phyloP scores from a whole-genome alignment of 768 basidiomycete genomes.

The Suillus placidus region DNA sequence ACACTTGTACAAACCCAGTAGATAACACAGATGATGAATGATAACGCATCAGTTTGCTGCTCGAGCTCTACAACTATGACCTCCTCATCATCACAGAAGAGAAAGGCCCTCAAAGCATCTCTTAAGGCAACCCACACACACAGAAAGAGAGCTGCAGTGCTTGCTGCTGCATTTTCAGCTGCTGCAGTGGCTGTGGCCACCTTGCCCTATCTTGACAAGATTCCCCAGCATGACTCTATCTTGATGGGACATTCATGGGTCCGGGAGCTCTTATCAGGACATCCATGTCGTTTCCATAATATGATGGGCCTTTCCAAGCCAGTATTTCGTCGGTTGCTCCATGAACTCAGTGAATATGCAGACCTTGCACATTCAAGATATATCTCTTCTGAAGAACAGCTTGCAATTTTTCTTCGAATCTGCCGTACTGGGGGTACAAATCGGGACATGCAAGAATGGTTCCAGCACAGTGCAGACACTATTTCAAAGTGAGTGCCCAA shows the following conservation, averaged over 20 bases:
- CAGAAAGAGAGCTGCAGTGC: background rate
- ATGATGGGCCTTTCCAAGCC: background rate
- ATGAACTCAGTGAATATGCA: background rate
- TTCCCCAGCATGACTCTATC: background rate
- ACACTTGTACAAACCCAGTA: too few relatives aligned
- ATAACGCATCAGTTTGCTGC: constrained; percentile 1
- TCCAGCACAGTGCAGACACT: constrained; percentile 2
- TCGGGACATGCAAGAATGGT: background rate
- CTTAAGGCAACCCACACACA: background rate
- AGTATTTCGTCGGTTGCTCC: background rate
- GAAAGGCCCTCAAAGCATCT: background rate
- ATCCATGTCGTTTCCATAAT: background rate
- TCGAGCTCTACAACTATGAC: background rate
- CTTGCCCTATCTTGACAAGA: background rate
- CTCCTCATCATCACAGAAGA: background rate
- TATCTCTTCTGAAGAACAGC: background rate
- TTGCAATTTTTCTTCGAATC: constrained; percentile 1
- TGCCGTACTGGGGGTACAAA: background rate
- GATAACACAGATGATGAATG: background rate
- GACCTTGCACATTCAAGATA: constrained; percentile 1
- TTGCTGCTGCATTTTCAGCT: background rate
- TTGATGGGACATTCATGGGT: background rate
- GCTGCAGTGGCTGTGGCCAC: background rate
- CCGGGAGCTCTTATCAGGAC: background rate
- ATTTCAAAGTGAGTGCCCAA: constrained; percentile 5